Conservation (phyloP, 306 rosid species). For the Fragaria iinumae region DNA sequence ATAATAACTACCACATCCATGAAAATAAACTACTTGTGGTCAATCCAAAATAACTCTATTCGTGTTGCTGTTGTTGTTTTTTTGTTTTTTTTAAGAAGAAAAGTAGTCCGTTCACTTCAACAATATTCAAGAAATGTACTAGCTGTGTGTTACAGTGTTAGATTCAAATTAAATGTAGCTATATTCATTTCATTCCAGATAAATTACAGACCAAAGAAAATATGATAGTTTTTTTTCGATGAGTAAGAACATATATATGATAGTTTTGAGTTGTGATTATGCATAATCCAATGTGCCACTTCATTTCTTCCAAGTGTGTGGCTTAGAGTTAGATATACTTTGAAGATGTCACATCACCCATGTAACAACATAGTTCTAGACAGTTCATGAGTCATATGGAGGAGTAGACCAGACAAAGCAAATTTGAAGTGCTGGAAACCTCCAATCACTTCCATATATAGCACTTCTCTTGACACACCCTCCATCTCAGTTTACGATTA, state of each 20-base stretch:
- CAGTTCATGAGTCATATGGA: constrained; percentile 27
- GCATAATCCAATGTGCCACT: not conserved
- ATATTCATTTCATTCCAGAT: too few species aligned
- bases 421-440: constrained; percentile 43
- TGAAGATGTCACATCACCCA: not conserved
- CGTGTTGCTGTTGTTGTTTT: too few species aligned
- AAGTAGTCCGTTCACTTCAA: too few species aligned
- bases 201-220: too few species aligned
- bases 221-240: too few species aligned
- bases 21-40: too few species aligned
- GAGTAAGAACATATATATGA: not conserved
- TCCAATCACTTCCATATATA: constrained; percentile 30
- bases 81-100: too few species aligned
- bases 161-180: too few species aligned
- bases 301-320: constrained; percentile 20
- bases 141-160: too few species aligned
- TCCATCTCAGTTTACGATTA: constrained; percentile 12
- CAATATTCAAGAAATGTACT: too few species aligned
- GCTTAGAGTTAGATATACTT: not conserved
- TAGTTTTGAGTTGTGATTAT: not conserved
- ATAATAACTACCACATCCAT: too few species aligned
- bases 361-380: constrained; percentile 23
- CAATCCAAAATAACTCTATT: too few species aligned
- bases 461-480: constrained; percentile 25
- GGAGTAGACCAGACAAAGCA: constrained; percentile 17